Evolutionary conservation across 495 filamentous ascomycete species (phyloP), one percentile per base, ranked within the genome.

Genomic region (Penicillium maclennaniae): DNA sequence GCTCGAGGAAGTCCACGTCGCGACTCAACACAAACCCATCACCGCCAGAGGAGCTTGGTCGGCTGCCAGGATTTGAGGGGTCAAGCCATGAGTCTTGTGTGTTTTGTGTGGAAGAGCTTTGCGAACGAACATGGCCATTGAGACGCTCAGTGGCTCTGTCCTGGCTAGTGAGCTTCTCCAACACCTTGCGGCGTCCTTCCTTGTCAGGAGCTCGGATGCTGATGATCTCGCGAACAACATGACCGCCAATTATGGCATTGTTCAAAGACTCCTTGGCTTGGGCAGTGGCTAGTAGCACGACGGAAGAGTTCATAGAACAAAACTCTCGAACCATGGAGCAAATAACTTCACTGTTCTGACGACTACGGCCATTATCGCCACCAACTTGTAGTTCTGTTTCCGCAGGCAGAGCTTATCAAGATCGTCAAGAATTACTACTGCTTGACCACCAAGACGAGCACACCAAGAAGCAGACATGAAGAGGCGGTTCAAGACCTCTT

Each of bases 311-410:
- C 64, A 73, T 69, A 0, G 76, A 72, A 55, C 91, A 96, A 60
- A 88, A 92, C 58, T 96, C 87, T 49, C 84, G 82, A 0, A 89
- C 87, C 60, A 92, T 84, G 3, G 86, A 82, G 62, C 91, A 89
- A 19, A 98, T 77, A 3, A 89, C 78, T 65, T 97, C 93, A 65
- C 92, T 96, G 53, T 96, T 84, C 56, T 97, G 95, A 4, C 89
- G 81, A 58, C 91, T 96, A 26, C 95, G 85, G 17, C 85, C 87
- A 58, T 97, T 96, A 58, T 98, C 91, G 39, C 85, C 87, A 48
- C 89, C 91, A 7, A 95, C 89, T 69, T 95, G 87, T 25, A 96
- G 74, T 65, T 97, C 93, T 0, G 90, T 96, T 69, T 97, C 93
- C 0, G 83, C 84, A 0, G 92, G 64, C 93, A 97, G 9, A 98